Conservation (phyloP, 352 stramenopile genomes). For the Phytophthora sansomeana region DNA sequence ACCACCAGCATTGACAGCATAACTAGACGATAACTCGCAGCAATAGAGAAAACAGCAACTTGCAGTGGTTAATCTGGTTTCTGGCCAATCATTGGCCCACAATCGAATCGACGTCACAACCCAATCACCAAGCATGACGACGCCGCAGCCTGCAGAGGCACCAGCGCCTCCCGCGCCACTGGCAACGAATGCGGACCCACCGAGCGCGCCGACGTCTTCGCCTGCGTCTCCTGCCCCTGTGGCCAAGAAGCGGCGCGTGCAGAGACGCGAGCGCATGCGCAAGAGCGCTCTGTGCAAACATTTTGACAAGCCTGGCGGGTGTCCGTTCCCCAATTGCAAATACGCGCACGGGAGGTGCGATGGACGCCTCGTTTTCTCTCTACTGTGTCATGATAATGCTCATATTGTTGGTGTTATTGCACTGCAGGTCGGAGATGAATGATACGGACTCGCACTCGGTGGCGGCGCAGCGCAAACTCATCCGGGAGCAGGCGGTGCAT, state of each 20-base stretch:
- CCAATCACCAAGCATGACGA: conserved; percentile 17
- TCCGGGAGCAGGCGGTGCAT: conserved; percentile 76
- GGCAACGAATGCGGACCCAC: conserved; percentile 4
- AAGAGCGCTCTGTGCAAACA: conserved; percentile 89
- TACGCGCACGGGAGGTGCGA: conserved; percentile 78
- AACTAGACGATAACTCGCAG: conserved; percentile 4
- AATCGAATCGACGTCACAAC: conserved; percentile 17
- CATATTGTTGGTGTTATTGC: not conserved
- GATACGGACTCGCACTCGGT: conserved; percentile 68
- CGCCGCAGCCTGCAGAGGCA: conserved; percentile 12
- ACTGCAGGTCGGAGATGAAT: conserved; percentile 53
- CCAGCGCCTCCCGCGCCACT: conserved; percentile 1
- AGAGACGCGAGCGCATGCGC: conserved; percentile 70
- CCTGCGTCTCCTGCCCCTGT: conserved; percentile 23
- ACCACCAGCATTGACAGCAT: not conserved
- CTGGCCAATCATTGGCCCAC: conserved; percentile 28
- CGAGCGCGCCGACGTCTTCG: conserved; percentile 2
- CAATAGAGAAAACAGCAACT: conserved; percentile 21
- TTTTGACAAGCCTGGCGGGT: conserved; percentile 86
- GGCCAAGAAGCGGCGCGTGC: conserved; percentile 69
- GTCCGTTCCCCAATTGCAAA: conserved; percentile 85
- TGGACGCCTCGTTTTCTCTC: not conserved
- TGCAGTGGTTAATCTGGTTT: conserved; percentile 14
- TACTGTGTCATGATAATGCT: not conserved
- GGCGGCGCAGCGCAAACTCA: conserved; percentile 79